Base-by-base conservation (phyloP, 2,329 filamentous ascomycete genomes). In the Aspergillus ibericus region DNA sequence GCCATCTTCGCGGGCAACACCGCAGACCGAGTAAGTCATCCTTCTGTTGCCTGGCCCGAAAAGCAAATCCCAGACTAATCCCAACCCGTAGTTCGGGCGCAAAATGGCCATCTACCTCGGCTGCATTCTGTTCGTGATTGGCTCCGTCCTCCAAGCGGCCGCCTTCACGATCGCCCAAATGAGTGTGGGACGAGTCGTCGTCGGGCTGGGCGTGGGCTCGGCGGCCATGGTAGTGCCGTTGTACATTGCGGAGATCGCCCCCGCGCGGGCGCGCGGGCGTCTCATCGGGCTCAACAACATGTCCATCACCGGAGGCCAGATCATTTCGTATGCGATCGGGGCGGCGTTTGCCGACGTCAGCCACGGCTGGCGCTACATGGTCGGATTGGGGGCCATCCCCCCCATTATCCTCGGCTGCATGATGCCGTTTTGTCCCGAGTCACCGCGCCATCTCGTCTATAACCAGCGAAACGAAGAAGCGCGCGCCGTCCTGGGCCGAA, bases 191-290 rank as follows among this genome's bases (percentile, higher is more conserved):
- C 73, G 79, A 7, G 69, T 82, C 3, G 63, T 84, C 1, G 75
- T 83, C 40, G 81, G 81, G 3, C 71, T 83, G 6, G 80, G 81
- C 42, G 79, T 81, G n/a, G 78, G 79, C 0, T 76, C 72, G 1
- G 80, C 79, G 7, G 77, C 78, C 13, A 82, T 83, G 78, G 75
- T 81, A 4, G 68, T 80, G 10, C 74, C 77, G 0, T 67, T 62
- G 8, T 84, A 83, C 62, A 82, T 83, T 40, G 78, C 77, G 2
- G 81, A 83, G 56, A 71, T 83, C 3, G 78, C 81, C 1, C 82
- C 81, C 0, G 76, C 80, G 3, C 80, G 78, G 59, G 78, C 79
- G 42, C 75, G 81, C 52, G 81, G 81, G 15, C 66, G 63, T 10
- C 61, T 69, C 12, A 66, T 69, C 42, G 65, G 65, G 3, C 59